Conservation (phyloP, 768 basidiomycete genomes). For the Mycena amicta region DNA sequence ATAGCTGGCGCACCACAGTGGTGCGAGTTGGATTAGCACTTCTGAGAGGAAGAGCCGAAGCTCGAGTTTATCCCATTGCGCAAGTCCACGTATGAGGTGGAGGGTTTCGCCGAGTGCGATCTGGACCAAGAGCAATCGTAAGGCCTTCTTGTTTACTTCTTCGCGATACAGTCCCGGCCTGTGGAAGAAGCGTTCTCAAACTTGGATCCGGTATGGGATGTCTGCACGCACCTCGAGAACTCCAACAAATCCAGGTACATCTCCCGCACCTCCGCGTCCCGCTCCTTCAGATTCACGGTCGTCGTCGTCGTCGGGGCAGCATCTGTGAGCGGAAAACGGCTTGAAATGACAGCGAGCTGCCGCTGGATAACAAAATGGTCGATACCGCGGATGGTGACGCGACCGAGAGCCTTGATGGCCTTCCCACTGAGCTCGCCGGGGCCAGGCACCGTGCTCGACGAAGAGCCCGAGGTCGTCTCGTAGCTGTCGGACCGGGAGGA, state of each 20-base stretch:
- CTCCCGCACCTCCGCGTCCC: conserved; percentile 12
- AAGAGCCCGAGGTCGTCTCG: conserved; percentile 16
- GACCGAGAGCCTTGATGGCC: conserved; percentile 57
- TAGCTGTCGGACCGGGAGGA: background rate
- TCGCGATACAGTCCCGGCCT: conserved; percentile 19
- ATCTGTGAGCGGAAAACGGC: conserved; percentile 27
- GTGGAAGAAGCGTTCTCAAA: background rate
- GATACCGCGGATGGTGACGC: conserved; percentile 51
- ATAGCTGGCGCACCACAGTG: conserved; percentile 15
- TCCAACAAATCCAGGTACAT: conserved; percentile 27
- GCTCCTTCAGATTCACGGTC: no score
- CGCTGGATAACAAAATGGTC: conserved; percentile 31
- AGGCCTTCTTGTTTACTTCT: conserved; percentile 9
- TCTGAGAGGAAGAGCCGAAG: conserved; percentile 18
- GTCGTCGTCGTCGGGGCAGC: conserved; percentile 10
- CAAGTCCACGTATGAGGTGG: conserved; percentile 15
- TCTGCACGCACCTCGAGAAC: conserved; percentile 24
- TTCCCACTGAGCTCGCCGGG: conserved; percentile 43
- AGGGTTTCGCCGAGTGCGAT: conserved; percentile 20
- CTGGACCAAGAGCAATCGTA: conserved; percentile 13
- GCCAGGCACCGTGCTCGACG: conserved; percentile 27
- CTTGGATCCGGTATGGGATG: no score
- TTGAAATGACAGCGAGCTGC: conserved; percentile 21
- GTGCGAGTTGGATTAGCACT: conserved; percentile 13
- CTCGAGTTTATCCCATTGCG: conserved; percentile 18